These are phyloP conservation scores for Anisodus acutangulus DNA, from an alignment of 257 asterid genomes.

Conservation along the genomic window DNA sequence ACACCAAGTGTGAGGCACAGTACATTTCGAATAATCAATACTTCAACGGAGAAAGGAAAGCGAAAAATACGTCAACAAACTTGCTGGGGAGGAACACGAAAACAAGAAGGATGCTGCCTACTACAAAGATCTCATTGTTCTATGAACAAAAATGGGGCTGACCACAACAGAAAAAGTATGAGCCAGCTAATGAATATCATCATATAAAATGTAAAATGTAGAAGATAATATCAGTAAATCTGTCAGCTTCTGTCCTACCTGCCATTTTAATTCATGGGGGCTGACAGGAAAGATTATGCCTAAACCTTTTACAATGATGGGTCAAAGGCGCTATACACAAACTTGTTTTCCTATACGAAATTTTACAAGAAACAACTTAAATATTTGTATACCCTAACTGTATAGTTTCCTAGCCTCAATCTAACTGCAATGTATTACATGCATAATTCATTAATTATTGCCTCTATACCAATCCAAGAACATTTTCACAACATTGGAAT, in stretches of 20 bases:
- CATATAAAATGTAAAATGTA: not conserved
- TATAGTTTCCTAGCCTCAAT: constrained; percentile 19
- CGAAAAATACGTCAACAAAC: no score
- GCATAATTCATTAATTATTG: constrained; percentile 20
- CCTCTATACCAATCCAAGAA: not conserved
- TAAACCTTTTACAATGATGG: constrained; percentile 47
- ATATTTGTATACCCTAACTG: constrained; percentile 31
- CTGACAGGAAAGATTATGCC: constrained; percentile 28
- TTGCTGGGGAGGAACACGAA: no score
- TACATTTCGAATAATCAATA: no score
- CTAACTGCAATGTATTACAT: constrained; percentile 11
- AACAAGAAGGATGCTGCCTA: no score
- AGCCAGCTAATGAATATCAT: not conserved
- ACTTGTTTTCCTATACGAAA: not conserved
- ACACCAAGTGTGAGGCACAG: no score
- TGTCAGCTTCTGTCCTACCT: constrained; percentile 19
- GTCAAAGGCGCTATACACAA: constrained; percentile 47
- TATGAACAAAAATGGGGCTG: not conserved
- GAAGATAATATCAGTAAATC: not conserved
- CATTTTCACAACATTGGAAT: constrained; percentile 22
- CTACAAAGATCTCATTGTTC: not conserved
- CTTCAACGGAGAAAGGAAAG: not conserved
- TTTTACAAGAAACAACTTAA: constrained; percentile 28
- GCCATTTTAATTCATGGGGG: constrained; percentile 30
- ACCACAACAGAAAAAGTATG: not conserved